Evolutionary conservation across 495 filamentous ascomycete genomes (phyloP), one percentile per base, ranked within the genome.

Genomic region (Elaphomyces granulatus): DNA sequence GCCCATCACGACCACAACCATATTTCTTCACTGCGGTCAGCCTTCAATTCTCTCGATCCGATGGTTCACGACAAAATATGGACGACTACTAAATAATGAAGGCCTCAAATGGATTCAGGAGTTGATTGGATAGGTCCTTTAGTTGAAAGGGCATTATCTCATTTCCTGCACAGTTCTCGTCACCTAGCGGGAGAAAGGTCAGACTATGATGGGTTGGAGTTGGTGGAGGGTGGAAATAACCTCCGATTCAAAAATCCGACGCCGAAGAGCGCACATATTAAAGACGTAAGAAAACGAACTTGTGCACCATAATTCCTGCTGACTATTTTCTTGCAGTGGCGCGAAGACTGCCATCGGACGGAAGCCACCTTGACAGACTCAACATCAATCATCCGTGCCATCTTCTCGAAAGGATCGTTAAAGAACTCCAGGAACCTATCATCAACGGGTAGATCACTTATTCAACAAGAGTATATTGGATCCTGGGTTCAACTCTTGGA

Each of bases 171-270:
- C n/a, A n/a, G n/a, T n/a, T n/a, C n/a, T n/a, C n/a, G n/a, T n/a
- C n/a, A n/a, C n/a, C n/a, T n/a, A n/a, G n/a, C n/a, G n/a, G n/a
- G n/a, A n/a, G n/a, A 41, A 3, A 45, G 39, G 9, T 32, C 43
- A 30, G 17, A 15, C 15, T 36, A 47, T 21, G n/a, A 32, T 18
- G 19, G 43, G 34, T 37, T 56, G 21, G 37, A 55, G 7, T 45
- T 55, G 30, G 50, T 63, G 33, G 61, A 70, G 32, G 50, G 65
- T 51, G 64, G 61, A 4, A 54, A 58, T 38, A 60, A 53, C 17
- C 40, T 70, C 30, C 56, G 49, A 9, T 61, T 70, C 40, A 45
- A 31, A 16, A 46, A 35, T 18, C 4, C 20, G 4, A 39, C 34
- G 0, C 17, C 36, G 4, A 37, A 43, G 3, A 2, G 35, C 16